Conservation (phyloP, 768 basidiomycete species). For the Dictyophora rubrovolvata region DNA sequence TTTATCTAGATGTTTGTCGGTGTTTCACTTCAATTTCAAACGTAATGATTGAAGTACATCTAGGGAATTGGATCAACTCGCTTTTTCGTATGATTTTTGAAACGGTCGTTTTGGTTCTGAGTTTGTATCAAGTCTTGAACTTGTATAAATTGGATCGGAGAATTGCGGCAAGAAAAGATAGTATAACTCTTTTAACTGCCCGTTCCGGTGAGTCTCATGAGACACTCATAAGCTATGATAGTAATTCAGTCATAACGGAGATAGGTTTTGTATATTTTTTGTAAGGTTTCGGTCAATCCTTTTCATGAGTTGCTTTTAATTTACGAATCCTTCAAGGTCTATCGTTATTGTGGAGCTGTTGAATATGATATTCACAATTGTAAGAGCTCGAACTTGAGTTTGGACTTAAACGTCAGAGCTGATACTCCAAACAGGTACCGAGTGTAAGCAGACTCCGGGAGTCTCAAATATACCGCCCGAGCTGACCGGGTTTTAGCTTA, state of each 20-base stretch:
- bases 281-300: background rate
- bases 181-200: background rate
- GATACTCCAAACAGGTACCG: background rate
- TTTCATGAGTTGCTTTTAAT: background rate
- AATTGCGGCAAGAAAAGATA: background rate
- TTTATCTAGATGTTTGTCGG: background rate
- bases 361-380: background rate
- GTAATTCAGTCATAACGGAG: background rate
- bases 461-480: background rate
- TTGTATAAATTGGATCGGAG: background rate
- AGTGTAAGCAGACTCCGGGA: background rate
- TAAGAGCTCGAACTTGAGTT: background rate
- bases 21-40: background rate
- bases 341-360: background rate
- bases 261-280: background rate
- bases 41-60: background rate
- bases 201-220: background rate
- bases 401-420: background rate
- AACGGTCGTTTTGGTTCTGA: background rate
- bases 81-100: background rate
- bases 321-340: background rate
- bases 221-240: background rate
- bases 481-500: background rate
- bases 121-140: background rate
- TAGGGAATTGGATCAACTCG: background rate